phyloP scores from a whole-genome alignment of 1,139 yeast genomes.

The Cylindricascospora bacillispora region DNA sequence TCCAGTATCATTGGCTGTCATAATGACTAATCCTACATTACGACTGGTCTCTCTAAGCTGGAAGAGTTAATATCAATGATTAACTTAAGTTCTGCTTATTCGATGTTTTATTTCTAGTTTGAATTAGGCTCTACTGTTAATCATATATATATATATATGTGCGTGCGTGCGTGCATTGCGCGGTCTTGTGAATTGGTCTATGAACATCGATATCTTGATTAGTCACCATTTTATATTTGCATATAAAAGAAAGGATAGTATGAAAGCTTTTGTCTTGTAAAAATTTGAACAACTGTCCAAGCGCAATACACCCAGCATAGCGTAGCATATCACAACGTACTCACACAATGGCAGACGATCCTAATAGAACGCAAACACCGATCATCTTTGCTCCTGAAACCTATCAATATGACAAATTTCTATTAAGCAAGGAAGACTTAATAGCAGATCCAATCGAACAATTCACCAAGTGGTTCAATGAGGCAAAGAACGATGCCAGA shows the following conservation, averaged over 20 bases:
- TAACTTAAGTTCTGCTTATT: conserved; percentile 4
- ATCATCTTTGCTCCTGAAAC: conserved; percentile 66
- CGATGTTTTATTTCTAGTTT: conserved; percentile 1
- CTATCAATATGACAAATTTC: conserved; percentile 68
- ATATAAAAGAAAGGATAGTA: too few species aligned
- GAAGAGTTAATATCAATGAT: conserved; percentile 2
- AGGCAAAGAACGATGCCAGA: conserved; percentile 45
- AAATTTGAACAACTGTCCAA: too few species aligned
- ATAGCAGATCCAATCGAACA: conserved; percentile 54
- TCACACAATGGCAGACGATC: too few species aligned
- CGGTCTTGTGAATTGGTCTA: too few species aligned
- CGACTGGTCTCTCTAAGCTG: conserved; percentile 4
- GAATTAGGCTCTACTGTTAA: conserved; percentile 4
- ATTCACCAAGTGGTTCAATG: conserved; percentile 74
- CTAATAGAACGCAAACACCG: too few species aligned
- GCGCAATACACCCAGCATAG: too few species aligned
- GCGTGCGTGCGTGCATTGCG: too few species aligned
- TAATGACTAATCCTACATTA: conserved; percentile 1
- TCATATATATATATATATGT: conserved; percentile 2
- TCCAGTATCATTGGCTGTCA: conserved; percentile 8
- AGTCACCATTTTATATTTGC: too few species aligned
- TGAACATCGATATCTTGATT: too few species aligned
- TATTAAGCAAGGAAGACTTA: conserved; percentile 44
- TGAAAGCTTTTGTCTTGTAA: too few species aligned
- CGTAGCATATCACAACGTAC: too few species aligned